These are phyloP conservation scores for Aspergillus haitiensis DNA, from an alignment of 495 filamentous ascomycete species.

Conservation along the genomic window DNA sequence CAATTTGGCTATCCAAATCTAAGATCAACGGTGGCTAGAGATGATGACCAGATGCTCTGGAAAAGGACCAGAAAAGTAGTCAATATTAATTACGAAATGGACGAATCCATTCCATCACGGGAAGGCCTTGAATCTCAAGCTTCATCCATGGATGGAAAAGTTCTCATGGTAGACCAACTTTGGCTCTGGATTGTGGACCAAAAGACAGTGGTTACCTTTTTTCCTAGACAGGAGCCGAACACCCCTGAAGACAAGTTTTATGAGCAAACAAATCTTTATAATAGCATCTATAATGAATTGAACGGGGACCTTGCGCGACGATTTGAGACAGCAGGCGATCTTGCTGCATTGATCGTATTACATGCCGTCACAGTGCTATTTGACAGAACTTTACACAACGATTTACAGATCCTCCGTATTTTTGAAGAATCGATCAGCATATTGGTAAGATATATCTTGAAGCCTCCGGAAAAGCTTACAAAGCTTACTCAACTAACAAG, in stretches of 20 bases:
- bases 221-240: conserved; percentile 48
- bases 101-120: conserved; percentile 22
- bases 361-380: conserved; percentile 65
- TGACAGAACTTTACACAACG: conserved; percentile 56
- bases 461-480: conserved; percentile 5
- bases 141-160: conserved; percentile 56
- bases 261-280: conserved; percentile 61
- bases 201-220: conserved; percentile 61
- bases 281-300: conserved; percentile 66
- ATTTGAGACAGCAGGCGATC: conserved; percentile 62
- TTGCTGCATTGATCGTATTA: conserved; percentile 60
- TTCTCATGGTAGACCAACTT: conserved; percentile 70
- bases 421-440: conserved; percentile 69
- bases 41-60: conserved; percentile 71
- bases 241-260: conserved; percentile 57
- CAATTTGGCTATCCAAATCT: conserved; percentile 67
- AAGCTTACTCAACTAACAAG: conserved; percentile 8
- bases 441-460: conserved; percentile 38
- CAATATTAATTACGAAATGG: conserved; percentile 31
- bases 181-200: conserved; percentile 67
- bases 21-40: conserved; percentile 59
- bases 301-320: conserved; percentile 66
- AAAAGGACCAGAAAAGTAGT: conserved; percentile 58
- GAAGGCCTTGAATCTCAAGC: conserved; percentile 21
- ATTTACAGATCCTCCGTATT: conserved; percentile 64